Base-by-base conservation (phyloP, 805 yeast genomes). In the Sungouiozyma intestinalis region DNA sequence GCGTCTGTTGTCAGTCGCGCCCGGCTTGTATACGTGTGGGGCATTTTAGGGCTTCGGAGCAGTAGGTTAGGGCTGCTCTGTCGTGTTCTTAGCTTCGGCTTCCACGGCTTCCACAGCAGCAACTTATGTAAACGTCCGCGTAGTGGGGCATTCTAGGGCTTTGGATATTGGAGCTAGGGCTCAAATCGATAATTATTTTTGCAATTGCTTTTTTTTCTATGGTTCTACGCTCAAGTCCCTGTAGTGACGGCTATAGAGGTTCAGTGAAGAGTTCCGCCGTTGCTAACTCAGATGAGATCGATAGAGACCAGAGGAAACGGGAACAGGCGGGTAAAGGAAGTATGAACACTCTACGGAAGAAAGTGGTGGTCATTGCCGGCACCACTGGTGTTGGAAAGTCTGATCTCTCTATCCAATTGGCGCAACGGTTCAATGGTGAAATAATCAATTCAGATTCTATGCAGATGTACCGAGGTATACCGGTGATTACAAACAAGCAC, bases 351-450 rank as follows among this genome's bases (percentile, higher is more conserved):
- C 20, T 24, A 24, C 29, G 11, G 29, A 41, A 41, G 29, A 69
- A 67, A 42, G 60, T 85, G 4, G 70, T 83, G 20, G 77, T 85
- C 14, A 74, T 85, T 15, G 82, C 84, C 3, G 98, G 98, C 0
- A 88, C 95, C 31, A 90, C 98, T 0, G 98, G 97, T 0, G 97
- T 87, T 11, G 98, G 98, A 0, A 90, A 90, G 57, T 88, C 97
- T 0, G 86, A 85, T 51, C 71, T 76, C 53, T 58, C 67, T 7
- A 55, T 52, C 34, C 90, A 86, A 46, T 59, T 92, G 16, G 96
- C 97, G 9, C 70, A 74, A 50, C 71, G 71, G 20, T 72, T 82
- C 40, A 73, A 79, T 55, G 97, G 97, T 16, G 97, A 92, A 57
- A 71, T 92, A 48, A 83, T 92, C 48, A 92, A 92, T 62, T 95